Evolutionary conservation across 2,329 filamentous ascomycete genomes (phyloP).

Genomic region (Chaetomium globosum): DNA sequence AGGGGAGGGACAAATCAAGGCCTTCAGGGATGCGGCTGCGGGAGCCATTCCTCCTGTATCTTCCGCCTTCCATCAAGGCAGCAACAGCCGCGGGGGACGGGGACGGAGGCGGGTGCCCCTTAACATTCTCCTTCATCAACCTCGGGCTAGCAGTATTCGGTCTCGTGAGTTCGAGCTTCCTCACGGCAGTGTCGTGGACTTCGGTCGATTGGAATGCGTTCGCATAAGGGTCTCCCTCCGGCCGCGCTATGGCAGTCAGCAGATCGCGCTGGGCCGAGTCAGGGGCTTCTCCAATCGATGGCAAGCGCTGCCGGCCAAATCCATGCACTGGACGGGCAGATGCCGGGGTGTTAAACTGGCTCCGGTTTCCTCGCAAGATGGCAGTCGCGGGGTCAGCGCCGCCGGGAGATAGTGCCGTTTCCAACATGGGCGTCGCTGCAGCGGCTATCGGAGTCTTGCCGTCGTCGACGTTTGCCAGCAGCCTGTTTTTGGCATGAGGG

Average conservation of each 20-base stretch:
- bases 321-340: constrained; percentile 66
- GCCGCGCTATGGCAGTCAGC: constrained; percentile 31
- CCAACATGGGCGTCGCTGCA: constrained; percentile 85
- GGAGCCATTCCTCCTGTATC: constrained; percentile 66
- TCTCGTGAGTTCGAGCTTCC: constrained; percentile 55
- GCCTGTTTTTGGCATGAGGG: constrained; percentile 62
- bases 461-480: constrained; percentile 59
- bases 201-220: constrained; percentile 35
- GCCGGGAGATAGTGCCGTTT: constrained; percentile 73
- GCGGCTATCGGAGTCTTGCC: constrained; percentile 75
- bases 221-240: constrained; percentile 38
- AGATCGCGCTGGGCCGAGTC: constrained; percentile 41
- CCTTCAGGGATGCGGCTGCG: constrained; percentile 78
- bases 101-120: constrained; percentile 61
- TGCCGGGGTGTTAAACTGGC: constrained; percentile 69
- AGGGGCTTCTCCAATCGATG: constrained; percentile 75
- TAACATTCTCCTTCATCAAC: constrained; percentile 55
- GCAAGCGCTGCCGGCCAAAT: constrained; percentile 66
- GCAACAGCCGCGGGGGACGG: constrained; percentile 67
- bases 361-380: constrained; percentile 68
- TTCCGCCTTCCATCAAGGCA: constrained; percentile 61
- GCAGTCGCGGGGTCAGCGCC: constrained; percentile 67
- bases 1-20: constrained; percentile 64
- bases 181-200: constrained; percentile 16
- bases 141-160: constrained; percentile 67